Evolutionary conservation across 257 asterid species (phyloP).

Genomic region (Leptodermis oblonga): DNA sequence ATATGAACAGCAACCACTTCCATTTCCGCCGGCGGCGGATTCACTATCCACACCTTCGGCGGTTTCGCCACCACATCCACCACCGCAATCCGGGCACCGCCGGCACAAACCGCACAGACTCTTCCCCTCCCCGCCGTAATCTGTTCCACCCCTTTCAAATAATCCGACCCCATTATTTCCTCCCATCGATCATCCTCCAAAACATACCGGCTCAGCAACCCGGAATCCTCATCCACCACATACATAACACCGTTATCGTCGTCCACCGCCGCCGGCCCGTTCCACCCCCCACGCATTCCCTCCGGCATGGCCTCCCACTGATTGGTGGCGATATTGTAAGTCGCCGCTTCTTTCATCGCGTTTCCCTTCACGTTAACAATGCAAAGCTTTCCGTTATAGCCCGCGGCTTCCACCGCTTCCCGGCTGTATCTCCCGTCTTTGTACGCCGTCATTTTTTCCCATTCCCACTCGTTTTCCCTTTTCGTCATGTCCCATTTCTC

Average conservation of each 20-base stretch:
- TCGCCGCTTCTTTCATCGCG: conserved; percentile 42
- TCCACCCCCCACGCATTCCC: conserved; percentile 74
- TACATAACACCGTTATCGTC: conserved; percentile 38
- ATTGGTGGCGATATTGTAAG: conserved; percentile 29
- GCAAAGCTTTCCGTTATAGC: conserved; percentile 51
- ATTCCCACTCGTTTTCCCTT: conserved; percentile 36
- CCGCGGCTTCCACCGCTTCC: conserved; percentile 65
- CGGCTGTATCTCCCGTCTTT: conserved; percentile 68
- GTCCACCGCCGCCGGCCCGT: conserved; percentile 45
- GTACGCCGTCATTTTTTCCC: conserved; percentile 39
- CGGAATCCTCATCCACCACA: conserved; percentile 52
- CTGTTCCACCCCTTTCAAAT: conserved; percentile 55
- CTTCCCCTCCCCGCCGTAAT: conserved; percentile 49
- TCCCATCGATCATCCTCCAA: conserved; percentile 54
- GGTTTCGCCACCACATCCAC: conserved; percentile 44
- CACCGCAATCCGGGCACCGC: conserved; percentile 36
- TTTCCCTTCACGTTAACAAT: conserved; percentile 65
- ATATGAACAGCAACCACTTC: conserved; percentile 58
- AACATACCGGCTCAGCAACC: conserved; percentile 44
- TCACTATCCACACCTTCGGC: conserved; percentile 38
- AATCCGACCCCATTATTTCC: conserved; percentile 36
- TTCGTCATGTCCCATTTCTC: conserved; percentile 62
- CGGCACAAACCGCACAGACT: conserved; percentile 47
- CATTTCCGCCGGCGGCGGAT: conserved; percentile 51
- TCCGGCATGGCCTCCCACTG: conserved; percentile 55